Evolutionary conservation across 345 rosid genomes (phyloP), one percentile per base, ranked within the genome.

Genomic region (Trapa bicornis): DNA sequence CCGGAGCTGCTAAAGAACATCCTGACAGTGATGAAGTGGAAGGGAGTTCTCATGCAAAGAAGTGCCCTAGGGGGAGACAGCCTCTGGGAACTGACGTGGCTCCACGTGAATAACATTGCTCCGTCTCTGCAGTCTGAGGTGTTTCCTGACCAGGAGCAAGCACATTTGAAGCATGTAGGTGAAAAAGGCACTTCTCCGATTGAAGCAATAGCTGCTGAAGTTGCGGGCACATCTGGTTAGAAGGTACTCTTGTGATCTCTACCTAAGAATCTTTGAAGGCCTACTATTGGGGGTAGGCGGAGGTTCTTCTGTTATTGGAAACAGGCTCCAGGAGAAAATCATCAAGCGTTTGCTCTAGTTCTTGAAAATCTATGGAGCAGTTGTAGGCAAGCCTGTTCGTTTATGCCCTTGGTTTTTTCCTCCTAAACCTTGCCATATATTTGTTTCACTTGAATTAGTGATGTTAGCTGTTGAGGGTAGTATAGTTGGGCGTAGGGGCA

Each of bases 1-100:
- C 88, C 92, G 3, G 97, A 91, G 69, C 91, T 91, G 62, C 91
- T 94, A 1, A 94, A 91, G 85, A 86, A 87, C 80, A 83, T 83
- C 47, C 80, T 94, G 83, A 73, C 86, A 4, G 89, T 76, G 67
- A 91, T 94, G 99, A 91, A 94, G 84, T 75, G 83, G 17, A 85
- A 70, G 80, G 97, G 91, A 6, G 87, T 91, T 66, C 91, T 93
- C 36, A 71, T 84, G 66, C 97, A 87, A 68, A 87, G 97, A 80
- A 85, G 92, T 80, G 89, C 95, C 0, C 75, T 91, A 5, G 96
- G 95, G 66, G 96, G 99, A 72, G 99, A 91, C 75, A 94, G 95
- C 78, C 82, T 91, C 76, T 94, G 99, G 99, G 99, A 94, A 73
- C 77, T 88, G 43, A 91, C 99, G 43, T 94, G 97, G 99, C 88